phyloP scores from a whole-genome alignment of 306 rosid genomes.

The Vigna reflexopilosa region DNA sequence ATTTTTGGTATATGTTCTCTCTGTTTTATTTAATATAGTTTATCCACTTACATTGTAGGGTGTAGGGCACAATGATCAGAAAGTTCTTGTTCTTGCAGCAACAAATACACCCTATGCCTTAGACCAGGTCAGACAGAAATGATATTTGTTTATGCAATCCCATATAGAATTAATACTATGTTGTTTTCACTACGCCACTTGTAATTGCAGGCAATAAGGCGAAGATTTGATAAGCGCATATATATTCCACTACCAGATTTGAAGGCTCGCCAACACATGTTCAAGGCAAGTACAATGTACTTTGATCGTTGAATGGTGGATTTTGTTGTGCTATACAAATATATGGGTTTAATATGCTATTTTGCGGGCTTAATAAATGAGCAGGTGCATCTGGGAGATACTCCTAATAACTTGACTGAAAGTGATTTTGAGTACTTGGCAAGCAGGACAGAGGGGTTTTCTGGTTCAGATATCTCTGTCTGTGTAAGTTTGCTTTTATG shows the following conservation, averaged over 20 bases:
- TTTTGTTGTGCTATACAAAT: constrained; percentile 37
- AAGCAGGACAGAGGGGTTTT: constrained; percentile 89
- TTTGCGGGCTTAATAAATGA: constrained; percentile 43
- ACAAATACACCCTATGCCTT: constrained; percentile 97
- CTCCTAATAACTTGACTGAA: constrained; percentile 91
- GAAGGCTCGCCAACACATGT: constrained; percentile 98
- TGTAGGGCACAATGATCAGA: constrained; percentile 92
- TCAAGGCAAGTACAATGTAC: constrained; percentile 68
- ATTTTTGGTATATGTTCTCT: background rate
- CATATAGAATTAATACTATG: constrained; percentile 21
- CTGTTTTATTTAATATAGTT: constrained; percentile 23
- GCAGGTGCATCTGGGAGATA: constrained; percentile 99
- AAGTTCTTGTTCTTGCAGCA: constrained; percentile 99
- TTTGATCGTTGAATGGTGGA: constrained; percentile 32
- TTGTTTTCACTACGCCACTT: constrained; percentile 46
- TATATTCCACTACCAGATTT: constrained; percentile 96
- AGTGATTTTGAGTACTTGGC: constrained; percentile 88
- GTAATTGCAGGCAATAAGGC: constrained; percentile 86
- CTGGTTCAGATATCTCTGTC: constrained; percentile 95
- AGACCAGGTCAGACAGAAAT: constrained; percentile 75
- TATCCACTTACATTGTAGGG: constrained; percentile 61
- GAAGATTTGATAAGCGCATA: constrained; percentile 98
- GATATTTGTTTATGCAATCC: constrained; percentile 22
- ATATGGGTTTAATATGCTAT: constrained; percentile 17
- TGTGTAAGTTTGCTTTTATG: constrained; percentile 71